A percentile compares a stretch with the other conserved stretches of the same genome.
These are phyloP conservation scores for Chrysoporthe cubensis DNA, from an alignment of 2,329 filamentous ascomycete genomes.

Conservation along the genomic window DNA sequence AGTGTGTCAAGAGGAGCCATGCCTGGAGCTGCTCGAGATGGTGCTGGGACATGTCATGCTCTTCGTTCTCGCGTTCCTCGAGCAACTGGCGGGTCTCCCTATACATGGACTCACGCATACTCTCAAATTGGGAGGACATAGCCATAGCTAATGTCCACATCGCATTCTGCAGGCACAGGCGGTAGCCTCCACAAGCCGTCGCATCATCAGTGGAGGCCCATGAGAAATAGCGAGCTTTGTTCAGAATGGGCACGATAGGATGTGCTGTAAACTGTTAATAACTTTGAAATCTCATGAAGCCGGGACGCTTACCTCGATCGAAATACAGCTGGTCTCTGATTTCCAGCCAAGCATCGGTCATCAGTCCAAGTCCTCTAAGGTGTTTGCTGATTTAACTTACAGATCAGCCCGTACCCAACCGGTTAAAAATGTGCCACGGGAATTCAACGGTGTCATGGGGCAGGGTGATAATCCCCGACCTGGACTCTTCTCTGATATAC, in stretches of 20 bases:
- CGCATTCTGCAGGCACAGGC: conserved; percentile 38
- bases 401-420: conserved; percentile 12
- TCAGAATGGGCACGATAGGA: conserved; percentile 29
- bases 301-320: conserved; percentile 20
- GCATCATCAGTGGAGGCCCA: conserved; percentile 12
- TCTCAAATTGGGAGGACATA: conserved; percentile 38
- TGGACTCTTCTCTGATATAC: background rate
- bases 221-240: conserved; percentile 28
- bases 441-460: background rate
- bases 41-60: conserved; percentile 9
- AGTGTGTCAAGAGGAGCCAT: conserved; percentile 33
- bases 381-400: background rate
- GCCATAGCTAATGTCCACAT: conserved; percentile 43
- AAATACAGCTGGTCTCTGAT: conserved; percentile 32
- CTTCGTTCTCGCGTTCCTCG: conserved; percentile 22
- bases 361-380: conserved; percentile 13
- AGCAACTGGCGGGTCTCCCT: conserved; percentile 21
- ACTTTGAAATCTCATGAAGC: background rate
- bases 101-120: conserved; percentile 19
- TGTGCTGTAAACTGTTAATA: conserved; percentile 18
- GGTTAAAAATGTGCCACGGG: conserved; percentile 1
- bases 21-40: conserved; percentile 33
- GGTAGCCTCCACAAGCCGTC: conserved; percentile 6
- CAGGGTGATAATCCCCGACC: background rate
- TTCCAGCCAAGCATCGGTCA: conserved; percentile 22